Evolutionary conservation across 441 rosid species (phyloP), one percentile per base, ranked within the genome.

Genomic region (Manihot esculenta): DNA sequence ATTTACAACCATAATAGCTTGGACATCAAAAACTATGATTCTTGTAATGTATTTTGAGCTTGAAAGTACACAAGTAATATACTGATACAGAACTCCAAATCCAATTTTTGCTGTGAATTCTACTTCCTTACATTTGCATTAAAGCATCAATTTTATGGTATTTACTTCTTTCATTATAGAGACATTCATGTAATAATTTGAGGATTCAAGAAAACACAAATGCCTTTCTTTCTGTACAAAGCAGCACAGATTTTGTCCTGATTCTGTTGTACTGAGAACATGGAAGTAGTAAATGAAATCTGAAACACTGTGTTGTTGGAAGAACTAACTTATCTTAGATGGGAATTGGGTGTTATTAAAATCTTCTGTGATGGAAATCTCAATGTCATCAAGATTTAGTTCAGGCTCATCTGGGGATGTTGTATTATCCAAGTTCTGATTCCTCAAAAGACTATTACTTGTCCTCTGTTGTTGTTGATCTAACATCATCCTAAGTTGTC

Each of bases 391-490:
- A 17, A 79, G 71, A 56, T 64, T 71, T 59, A 82, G 73, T 57
- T 23, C 33, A 7, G 62, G 78, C 20, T 67, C 80, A 14, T 80
- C 74, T 1, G 49, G 63, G 53, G 75, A 66, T 70, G 58, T 73
- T n/a, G n/a, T n/a, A 48, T 15, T 68, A 63, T 77, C 84, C 24
- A 35, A 20, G 30, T 69, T 75, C 24, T 82, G 83, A 62, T 60
- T 72, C 72, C 74, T 81, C 45, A 77, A 49, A 45, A 79, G 81
- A 71, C 73, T 73, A 54, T 81, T 80, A 24, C 64, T 87, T 45
- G 83, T 77, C 78, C 81, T 86, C 68, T 83, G 90, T 64, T 89
- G 99, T 71, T 89, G 99, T 72, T 87, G 86, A 63, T 92, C 96
- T 66, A 92, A 87, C 96, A 94, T 86, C 82, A 69, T 80, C 81